Conservation (phyloP, 805 yeast species). For the Teunomyces gatunensis region DNA sequence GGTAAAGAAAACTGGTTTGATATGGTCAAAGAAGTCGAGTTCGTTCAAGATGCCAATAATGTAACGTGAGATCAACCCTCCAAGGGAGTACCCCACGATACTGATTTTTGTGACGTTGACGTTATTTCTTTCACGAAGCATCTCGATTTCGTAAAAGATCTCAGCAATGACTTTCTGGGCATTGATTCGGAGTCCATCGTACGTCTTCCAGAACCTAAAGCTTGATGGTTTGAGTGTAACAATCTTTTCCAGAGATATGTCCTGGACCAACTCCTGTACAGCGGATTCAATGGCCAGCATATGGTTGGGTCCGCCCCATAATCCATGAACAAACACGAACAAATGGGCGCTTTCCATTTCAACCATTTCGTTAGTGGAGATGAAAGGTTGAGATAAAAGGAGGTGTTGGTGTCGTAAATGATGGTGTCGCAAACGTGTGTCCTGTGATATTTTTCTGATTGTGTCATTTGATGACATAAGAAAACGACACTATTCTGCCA, state of each 20-base stretch:
- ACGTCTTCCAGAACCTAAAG: constrained; percentile 43
- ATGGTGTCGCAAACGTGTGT: background rate
- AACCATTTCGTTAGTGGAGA: too few species aligned
- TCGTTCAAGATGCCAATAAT: constrained; percentile 36
- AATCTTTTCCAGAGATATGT: constrained; percentile 24
- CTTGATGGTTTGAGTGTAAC: constrained; percentile 38
- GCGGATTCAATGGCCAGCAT: constrained; percentile 36
- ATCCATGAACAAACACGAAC: constrained; percentile 41
- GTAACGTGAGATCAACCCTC: constrained; percentile 42
- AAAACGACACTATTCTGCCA: background rate
- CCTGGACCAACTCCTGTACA: constrained; percentile 22
- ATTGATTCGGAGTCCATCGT: constrained; percentile 39
- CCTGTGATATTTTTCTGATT: background rate
- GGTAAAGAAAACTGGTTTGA: constrained; percentile 37
- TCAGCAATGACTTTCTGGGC: constrained; percentile 35
- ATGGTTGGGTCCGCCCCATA: constrained; percentile 45
- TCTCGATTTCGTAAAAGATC: constrained; percentile 39
- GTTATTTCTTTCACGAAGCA: constrained; percentile 27
- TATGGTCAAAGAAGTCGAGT: constrained; percentile 32
- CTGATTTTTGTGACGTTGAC: constrained; percentile 34
- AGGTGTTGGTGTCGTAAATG: too few species aligned
- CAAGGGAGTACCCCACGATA: constrained; percentile 41
- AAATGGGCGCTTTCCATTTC: constrained; percentile 26
- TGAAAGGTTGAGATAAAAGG: too few species aligned
- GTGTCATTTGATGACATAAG: background rate